These are phyloP conservation scores for Naganishia sp. DNA, from an alignment of 1,284 basidiomycete genomes.

Conservation along the genomic window DNA sequence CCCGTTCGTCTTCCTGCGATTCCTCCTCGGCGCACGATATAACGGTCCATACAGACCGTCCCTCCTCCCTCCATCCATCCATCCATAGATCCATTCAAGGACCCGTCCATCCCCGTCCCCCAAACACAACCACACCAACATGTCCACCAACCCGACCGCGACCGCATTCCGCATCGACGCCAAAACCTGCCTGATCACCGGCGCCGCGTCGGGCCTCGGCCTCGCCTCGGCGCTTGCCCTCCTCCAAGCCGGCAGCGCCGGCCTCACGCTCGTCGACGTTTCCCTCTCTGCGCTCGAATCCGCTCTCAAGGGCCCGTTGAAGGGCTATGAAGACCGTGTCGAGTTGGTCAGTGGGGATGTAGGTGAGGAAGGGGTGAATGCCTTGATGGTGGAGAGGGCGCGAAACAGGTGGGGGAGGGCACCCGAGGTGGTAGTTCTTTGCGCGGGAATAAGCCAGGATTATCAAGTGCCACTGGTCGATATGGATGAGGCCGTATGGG, in stretches of 20 bases:
- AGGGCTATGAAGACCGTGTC: conserved; percentile 8
- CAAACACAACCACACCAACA: background rate
- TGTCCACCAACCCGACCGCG: conserved; percentile 12
- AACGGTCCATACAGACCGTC: no score
- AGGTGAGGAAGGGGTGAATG: conserved; percentile 24
- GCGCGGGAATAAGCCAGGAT: conserved; percentile 36
- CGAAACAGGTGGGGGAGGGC: conserved; percentile 35
- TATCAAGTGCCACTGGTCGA: conserved; percentile 27
- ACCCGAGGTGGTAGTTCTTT: conserved; percentile 33
- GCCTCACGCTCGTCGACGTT: conserved; percentile 36
- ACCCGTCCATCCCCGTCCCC: no score
- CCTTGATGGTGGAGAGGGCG: conserved; percentile 27
- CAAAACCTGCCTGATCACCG: conserved; percentile 27
- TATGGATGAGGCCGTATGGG: conserved; percentile 30
- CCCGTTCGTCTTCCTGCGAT: background rate
- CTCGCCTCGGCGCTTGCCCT: conserved; percentile 34
- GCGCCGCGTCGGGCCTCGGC: conserved; percentile 37
- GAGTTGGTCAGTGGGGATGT: conserved; percentile 33
- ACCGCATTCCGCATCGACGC: conserved; percentile 24
- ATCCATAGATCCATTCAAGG: no score
- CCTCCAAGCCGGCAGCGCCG: conserved; percentile 32
- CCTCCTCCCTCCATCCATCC: no score
- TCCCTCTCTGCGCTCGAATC: conserved; percentile 1
- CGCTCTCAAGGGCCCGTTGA: background rate
- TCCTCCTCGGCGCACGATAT: no score